A percentile compares a stretch with the other conserved stretches of the same genome.
Conservation (phyloP, 75 land plant genomes). For the Sequoiadendron giganteum region DNA sequence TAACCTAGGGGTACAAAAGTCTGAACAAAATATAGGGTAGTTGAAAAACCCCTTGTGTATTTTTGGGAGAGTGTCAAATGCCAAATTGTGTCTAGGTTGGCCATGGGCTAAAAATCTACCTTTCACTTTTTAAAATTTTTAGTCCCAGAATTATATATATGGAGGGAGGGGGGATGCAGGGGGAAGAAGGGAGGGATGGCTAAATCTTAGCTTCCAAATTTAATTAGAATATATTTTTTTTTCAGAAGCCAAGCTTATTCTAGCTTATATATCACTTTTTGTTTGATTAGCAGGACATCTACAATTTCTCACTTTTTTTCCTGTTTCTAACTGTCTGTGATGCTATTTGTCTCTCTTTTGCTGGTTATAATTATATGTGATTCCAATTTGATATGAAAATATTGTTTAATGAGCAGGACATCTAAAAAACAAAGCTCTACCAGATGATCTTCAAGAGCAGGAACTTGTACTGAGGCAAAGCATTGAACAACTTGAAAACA, state of each 20-base stretch:
- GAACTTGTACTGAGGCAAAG: constrained; percentile 56
- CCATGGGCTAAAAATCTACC: not conserved
- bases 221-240: not conserved
- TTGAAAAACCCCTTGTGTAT: not conserved
- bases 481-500: constrained; percentile 64
- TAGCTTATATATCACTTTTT: not conserved
- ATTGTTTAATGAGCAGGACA: constrained; percentile 24
- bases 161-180: too few relatives aligned
- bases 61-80: not conserved
- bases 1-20: not conserved
- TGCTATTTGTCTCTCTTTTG: not conserved
- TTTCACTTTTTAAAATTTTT: not conserved
- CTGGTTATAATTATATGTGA: not conserved
- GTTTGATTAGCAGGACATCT: too few relatives aligned
- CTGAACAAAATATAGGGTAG: not conserved
- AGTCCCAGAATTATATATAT: too few relatives aligned
- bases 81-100: not conserved
- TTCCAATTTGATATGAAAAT: not conserved
- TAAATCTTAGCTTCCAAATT: not conserved
- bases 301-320: too few relatives aligned
- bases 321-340: too few relatives aligned
- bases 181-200: too few relatives aligned
- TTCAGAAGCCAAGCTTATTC: not conserved
- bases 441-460: constrained; percentile 60
- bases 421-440: constrained; percentile 37